Percentiles rank a stretch among this genome's conserved stretches.
Conservation (phyloP, 2,329 filamentous ascomycete genomes). For the Trichoderma harzianum region DNA sequence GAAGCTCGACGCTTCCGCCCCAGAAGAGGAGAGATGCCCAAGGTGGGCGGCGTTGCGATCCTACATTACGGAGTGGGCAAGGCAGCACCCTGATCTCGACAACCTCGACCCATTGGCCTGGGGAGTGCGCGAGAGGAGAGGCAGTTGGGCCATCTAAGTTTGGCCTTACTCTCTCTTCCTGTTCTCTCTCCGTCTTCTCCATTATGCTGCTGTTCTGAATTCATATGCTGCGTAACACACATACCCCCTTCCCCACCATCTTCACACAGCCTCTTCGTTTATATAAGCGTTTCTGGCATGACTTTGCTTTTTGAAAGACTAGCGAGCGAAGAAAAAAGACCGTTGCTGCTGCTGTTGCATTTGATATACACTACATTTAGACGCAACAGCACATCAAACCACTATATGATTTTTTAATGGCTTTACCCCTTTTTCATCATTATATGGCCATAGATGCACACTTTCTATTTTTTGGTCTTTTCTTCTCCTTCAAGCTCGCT, state of each 20-base stretch:
- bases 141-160: constrained; percentile 67
- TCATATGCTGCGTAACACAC: not conserved
- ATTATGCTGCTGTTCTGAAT: not conserved
- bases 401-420: constrained; percentile 15
- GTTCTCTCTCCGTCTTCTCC: not conserved
- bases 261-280: not conserved
- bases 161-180: not conserved
- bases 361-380: not conserved
- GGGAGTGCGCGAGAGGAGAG: constrained; percentile 64
- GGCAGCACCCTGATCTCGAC: constrained; percentile 75
- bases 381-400: not conserved
- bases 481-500: not conserved
- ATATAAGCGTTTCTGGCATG: not conserved
- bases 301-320: not conserved
- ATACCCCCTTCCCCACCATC: not conserved
- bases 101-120: constrained; percentile 58
- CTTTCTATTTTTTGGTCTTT: not conserved
- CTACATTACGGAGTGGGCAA: constrained; percentile 87
- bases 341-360: not conserved
- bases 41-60: constrained; percentile 80
- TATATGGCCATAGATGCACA: not conserved
- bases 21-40: constrained; percentile 54
- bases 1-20: constrained; percentile 41
- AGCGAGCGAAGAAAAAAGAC: not conserved
- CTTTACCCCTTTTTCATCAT: not conserved